These are phyloP conservation scores for Fusarium albosuccineum DNA, from an alignment of 2,329 filamentous ascomycete species.

Conservation along the genomic window DNA sequence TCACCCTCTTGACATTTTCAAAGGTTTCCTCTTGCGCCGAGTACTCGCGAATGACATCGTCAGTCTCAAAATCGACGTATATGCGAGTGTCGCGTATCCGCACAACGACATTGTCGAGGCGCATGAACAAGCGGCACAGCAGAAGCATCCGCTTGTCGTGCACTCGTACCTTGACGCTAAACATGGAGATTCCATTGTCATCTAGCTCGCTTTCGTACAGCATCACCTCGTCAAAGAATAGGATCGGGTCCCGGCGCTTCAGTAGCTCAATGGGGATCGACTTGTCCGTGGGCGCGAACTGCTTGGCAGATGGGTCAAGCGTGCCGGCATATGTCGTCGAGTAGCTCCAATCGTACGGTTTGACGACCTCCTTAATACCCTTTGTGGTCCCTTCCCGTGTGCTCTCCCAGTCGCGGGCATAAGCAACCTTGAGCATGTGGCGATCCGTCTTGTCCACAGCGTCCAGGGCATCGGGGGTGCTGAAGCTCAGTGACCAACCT, in stretches of 20 bases:
- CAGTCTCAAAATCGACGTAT: constrained; percentile 87
- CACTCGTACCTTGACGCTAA: constrained; percentile 91
- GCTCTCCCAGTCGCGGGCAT: constrained; percentile 86
- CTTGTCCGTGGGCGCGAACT: constrained; percentile 50
- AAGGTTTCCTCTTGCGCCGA: constrained; percentile 88
- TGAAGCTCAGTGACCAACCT: constrained; percentile 86
- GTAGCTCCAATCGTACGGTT: constrained; percentile 99
- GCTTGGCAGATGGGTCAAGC: constrained; percentile 54
- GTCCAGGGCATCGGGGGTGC: constrained; percentile 88
- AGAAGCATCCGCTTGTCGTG: constrained; percentile 91
- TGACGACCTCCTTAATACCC: constrained; percentile 92
- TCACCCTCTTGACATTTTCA: constrained; percentile 78
- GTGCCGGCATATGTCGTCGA: constrained; percentile 89
- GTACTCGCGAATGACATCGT: constrained; percentile 89
- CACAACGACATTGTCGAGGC: constrained; percentile 90
- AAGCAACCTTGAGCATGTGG: constrained; percentile 92
- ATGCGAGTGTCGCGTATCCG: constrained; percentile 90
- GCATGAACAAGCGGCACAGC: constrained; percentile 89
- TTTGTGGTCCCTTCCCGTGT: constrained; percentile 80
- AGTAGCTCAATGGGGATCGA: constrained; percentile 88
- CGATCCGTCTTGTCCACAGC: constrained; percentile 92
- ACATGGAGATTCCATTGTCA: constrained; percentile 93
- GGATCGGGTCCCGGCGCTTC: constrained; percentile 89
- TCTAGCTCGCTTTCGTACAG: constrained; percentile 98
- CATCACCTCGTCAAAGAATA: constrained; percentile 97